These are phyloP conservation scores for Penicillium pancosmium DNA, from an alignment of 495 filamentous ascomycete species.

Conservation along the genomic window DNA sequence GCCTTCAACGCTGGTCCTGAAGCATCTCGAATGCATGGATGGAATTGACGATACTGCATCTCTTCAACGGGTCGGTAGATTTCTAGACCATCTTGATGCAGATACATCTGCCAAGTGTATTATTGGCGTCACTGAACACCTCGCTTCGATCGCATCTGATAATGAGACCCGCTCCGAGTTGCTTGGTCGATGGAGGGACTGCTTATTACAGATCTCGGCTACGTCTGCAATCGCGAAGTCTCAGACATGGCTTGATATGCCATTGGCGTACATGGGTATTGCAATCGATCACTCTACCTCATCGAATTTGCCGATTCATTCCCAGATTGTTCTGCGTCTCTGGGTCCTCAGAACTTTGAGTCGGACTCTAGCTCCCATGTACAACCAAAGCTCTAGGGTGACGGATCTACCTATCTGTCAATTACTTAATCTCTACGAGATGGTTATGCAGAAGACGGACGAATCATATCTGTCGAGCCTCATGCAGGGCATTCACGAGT, in stretches of 20 bases:
- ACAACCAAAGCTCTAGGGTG: constrained; percentile 17
- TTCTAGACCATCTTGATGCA: constrained; percentile 29
- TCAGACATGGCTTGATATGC: constrained; percentile 32
- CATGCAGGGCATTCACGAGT: constrained; percentile 32
- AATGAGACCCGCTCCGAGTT: constrained; percentile 15
- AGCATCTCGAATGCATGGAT: constrained; percentile 26
- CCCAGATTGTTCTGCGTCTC: constrained; percentile 39
- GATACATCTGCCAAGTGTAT: constrained; percentile 32
- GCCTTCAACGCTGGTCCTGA: constrained; percentile 33
- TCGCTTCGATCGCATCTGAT: constrained; percentile 22
- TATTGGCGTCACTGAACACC: constrained; percentile 37
- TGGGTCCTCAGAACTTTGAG: constrained; percentile 41
- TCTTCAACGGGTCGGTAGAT: constrained; percentile 13
- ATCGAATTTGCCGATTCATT: constrained; percentile 19
- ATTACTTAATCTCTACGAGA: constrained; percentile 39
- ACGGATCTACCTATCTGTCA: constrained; percentile 31
- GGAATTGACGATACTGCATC: constrained; percentile 5
- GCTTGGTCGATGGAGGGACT: constrained; percentile 39
- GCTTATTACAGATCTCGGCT: constrained; percentile 26
- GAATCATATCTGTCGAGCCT: constrained; percentile 35
- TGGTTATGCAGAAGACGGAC: constrained; percentile 2
- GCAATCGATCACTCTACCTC: not conserved
- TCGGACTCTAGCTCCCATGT: constrained; percentile 26
- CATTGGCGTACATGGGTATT: constrained; percentile 4
- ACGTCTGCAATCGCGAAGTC: constrained; percentile 27